A percentile compares a stretch with the other conserved stretches of the same genome.
Evolutionary conservation across 2,329 filamentous ascomycete genomes (phyloP).

Genomic region (Trichothecium sympodiale): DNA sequence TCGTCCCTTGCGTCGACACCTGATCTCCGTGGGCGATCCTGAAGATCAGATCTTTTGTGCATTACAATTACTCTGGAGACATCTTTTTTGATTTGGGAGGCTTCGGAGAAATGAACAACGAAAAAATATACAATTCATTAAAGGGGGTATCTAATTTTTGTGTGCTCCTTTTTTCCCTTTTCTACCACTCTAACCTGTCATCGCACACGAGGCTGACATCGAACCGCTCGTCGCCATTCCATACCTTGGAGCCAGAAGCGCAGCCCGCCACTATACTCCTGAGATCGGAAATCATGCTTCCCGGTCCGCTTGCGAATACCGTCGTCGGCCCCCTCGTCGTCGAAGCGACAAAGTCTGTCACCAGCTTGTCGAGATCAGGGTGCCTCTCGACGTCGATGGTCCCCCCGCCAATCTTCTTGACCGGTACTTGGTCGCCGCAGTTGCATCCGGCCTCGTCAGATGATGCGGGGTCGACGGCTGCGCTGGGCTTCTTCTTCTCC

Average conservation of each 20-base stretch:
- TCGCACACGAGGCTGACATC: slow-evolving; percentile 49
- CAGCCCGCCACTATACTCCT: slow-evolving; percentile 39
- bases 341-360: slow-evolving; percentile 35
- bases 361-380: slow-evolving; percentile 33
- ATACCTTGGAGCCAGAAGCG: slow-evolving; percentile 42
- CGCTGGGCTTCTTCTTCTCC: slow-evolving; percentile 7
- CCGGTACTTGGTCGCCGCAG: slow-evolving; percentile 16
- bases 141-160: neutral
- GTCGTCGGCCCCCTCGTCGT: slow-evolving; percentile 37
- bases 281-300: slow-evolving; percentile 47
- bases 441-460: slow-evolving; percentile 10
- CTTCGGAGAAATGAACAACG: no score
- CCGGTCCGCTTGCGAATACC: slow-evolving; percentile 51
- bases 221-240: slow-evolving; percentile 43
- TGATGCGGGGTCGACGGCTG: slow-evolving; percentile 14
- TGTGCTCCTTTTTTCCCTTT: no score
- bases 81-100: no score
- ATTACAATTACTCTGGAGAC: no score
- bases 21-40: no score
- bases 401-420: slow-evolving; percentile 16
- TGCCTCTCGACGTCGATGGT: slow-evolving; percentile 21
- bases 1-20: no score
- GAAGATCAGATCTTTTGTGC: no score
- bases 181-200: slow-evolving; percentile 45
- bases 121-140: neutral